Percentiles rank a stretch among this genome's conserved stretches.
Conservation (phyloP, 768 basidiomycete genomes). For the Paxillus involutus region DNA sequence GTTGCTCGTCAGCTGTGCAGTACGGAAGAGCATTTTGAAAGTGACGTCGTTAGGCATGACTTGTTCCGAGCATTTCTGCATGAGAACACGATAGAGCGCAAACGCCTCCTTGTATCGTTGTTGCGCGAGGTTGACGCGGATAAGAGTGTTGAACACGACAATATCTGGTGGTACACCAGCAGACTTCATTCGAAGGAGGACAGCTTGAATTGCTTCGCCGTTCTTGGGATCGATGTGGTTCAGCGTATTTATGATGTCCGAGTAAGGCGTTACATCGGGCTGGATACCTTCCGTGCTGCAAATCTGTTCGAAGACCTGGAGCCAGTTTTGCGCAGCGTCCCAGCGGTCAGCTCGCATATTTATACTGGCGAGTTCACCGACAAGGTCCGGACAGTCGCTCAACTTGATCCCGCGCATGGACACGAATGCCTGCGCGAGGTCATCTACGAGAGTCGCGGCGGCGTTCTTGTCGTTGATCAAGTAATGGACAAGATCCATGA, state of each 20-base stretch:
- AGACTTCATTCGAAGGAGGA: constrained; percentile 40
- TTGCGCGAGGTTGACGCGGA: constrained; percentile 37
- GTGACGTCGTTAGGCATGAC: constrained; percentile 44
- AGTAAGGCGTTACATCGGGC: constrained; percentile 33
- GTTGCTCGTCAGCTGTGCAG: constrained; percentile 15
- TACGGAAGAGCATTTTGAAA: constrained; percentile 44
- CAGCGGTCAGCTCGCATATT: constrained; percentile 34
- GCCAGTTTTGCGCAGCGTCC: constrained; percentile 29
- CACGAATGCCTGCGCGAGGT: constrained; percentile 19
- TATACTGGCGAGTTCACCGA: constrained; percentile 38
- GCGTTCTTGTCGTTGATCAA: constrained; percentile 13
- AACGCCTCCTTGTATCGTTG: constrained; percentile 38
- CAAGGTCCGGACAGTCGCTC: constrained; percentile 30
- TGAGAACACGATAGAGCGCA: constrained; percentile 42
- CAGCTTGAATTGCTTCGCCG: constrained; percentile 28
- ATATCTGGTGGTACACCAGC: constrained; percentile 38
- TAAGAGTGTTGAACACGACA: constrained; percentile 48
- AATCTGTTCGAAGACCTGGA: constrained; percentile 23
- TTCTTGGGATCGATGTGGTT: constrained; percentile 31
- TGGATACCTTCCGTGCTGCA: constrained; percentile 16
- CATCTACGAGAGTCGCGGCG: constrained; percentile 18
- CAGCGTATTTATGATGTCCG: constrained; percentile 38
- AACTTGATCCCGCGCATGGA: constrained; percentile 16
- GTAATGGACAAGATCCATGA: constrained; percentile 27
- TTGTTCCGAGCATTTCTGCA: constrained; percentile 28